Percentiles rank a stretch among this genome's conserved stretches.
Conservation (phyloP, 2,329 filamentous ascomycete genomes). For the Mycogone perniciosa region DNA sequence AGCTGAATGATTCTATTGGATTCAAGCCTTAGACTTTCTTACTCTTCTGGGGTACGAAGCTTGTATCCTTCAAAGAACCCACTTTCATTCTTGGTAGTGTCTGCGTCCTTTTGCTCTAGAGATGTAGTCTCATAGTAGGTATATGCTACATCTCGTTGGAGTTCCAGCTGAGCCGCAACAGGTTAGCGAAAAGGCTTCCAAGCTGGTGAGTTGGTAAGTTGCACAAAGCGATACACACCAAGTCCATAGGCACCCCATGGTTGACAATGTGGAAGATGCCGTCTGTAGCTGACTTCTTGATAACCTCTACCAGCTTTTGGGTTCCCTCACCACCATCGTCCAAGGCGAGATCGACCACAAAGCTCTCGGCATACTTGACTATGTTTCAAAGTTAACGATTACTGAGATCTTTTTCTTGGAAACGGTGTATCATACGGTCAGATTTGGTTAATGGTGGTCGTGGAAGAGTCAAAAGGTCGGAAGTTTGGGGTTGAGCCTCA, state of each 20-base stretch:
- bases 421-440: too few species aligned
- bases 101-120: not conserved
- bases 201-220: not conserved
- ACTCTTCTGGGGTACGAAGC: not conserved
- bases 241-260: not conserved
- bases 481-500: too few species aligned
- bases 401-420: too few species aligned
- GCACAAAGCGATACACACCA: not conserved
- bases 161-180: not conserved
- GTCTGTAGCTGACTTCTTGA: too few species aligned
- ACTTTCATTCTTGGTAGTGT: not conserved
- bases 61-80: not conserved
- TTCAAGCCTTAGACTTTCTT: not conserved
- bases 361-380: too few species aligned
- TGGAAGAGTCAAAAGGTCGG: too few species aligned
- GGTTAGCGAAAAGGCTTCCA: too few species aligned
- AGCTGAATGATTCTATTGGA: not conserved
- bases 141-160: not conserved
- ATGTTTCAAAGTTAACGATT: too few species aligned
- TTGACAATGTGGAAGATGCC: not conserved
- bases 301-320: too few species aligned
- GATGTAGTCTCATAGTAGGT: not conserved
- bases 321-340: too few species aligned
- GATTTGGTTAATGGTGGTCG: too few species aligned
- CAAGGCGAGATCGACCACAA: too few species aligned